phyloP scores from a whole-genome alignment of 257 asterid species.

The Solanum pennellii region DNA sequence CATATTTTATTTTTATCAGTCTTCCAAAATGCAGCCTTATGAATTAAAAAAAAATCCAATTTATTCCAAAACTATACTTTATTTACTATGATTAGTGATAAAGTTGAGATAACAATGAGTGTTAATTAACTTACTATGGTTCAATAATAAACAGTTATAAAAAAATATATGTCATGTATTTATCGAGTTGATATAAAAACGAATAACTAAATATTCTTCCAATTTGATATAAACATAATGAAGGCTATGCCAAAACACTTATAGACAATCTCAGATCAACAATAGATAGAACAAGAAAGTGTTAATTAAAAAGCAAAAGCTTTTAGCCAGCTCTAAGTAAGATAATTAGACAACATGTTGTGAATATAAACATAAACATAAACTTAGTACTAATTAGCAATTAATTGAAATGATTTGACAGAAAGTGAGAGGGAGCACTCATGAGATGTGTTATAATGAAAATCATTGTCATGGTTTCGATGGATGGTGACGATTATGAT shows the following conservation, averaged over 20 bases:
- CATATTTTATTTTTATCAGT: neutral
- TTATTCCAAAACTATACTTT: neutral
- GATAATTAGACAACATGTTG: neutral
- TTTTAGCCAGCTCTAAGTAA: neutral
- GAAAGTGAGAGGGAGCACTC: neutral
- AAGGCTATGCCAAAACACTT: neutral
- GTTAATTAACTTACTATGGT: neutral
- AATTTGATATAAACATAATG: neutral
- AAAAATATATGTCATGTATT: neutral
- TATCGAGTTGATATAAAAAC: neutral
- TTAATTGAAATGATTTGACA: neutral
- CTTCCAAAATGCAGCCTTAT: neutral
- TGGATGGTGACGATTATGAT: constrained; percentile 1
- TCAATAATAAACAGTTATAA: neutral
- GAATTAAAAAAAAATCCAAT: neutral
- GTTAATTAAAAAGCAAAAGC: neutral
- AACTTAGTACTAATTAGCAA: neutral
- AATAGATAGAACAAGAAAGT: neutral
- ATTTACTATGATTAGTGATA: neutral
- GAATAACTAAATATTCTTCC: neutral
- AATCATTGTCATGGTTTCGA: neutral
- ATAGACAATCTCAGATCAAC: neutral
- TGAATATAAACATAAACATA: neutral
- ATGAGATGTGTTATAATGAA: neutral
- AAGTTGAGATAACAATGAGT: neutral